Evolutionary conservation across 1,139 yeast species (phyloP), one percentile per base, ranked within the genome.

Genomic region (Diutina scorzettiae): DNA sequence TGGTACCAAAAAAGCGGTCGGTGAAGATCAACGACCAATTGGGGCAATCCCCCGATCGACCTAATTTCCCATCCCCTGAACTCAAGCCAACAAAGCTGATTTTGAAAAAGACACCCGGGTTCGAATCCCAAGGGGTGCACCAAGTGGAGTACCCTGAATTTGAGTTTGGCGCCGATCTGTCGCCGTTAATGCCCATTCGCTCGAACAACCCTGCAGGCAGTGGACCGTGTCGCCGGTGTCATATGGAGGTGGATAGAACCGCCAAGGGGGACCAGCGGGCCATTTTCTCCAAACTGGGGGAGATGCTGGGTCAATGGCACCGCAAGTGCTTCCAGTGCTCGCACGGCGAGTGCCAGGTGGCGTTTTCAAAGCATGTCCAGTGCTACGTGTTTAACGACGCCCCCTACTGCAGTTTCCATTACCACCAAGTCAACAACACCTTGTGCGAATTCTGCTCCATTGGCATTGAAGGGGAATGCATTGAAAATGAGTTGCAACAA

Each of bases 221-320:
- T 46, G 91, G 91, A 0, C 87, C 87, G 11, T 82, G 91, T 54
- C 72, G 91, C 47, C 53, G 63, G 31, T 89, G 98, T 63, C 55
- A 59, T 8, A 51, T 57, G 24, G 60, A 56, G 19, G 73, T 80
- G 33, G 54, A 53, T 12, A 42, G 79, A 66, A 37, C 75, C 66
- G 63, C 73, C 71, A 46, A 76, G 40, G 73, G 73, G 0, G 40
- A 55, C 3, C 52, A 58, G 33, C 63, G 60, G 48, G 56, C 73
- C 0, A 61, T 91, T n/a, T 81, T 78, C 57, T 85, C 96, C 11
- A 78, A 76, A 49, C 86, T 85, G 42, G 81, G 82, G 19, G 89
- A 82, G 51, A 64, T 91, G 36, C 73, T 89, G 1, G 98, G 98
- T 0, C 93, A 87, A 59, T 89, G 97, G 97, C 98, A 91, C 57